Percentiles rank a stretch among this genome's conserved stretches.
Evolutionary conservation across 2,329 filamentous ascomycete genomes (phyloP).

Genomic region (Pseudophaeomoniella oleicola): DNA sequence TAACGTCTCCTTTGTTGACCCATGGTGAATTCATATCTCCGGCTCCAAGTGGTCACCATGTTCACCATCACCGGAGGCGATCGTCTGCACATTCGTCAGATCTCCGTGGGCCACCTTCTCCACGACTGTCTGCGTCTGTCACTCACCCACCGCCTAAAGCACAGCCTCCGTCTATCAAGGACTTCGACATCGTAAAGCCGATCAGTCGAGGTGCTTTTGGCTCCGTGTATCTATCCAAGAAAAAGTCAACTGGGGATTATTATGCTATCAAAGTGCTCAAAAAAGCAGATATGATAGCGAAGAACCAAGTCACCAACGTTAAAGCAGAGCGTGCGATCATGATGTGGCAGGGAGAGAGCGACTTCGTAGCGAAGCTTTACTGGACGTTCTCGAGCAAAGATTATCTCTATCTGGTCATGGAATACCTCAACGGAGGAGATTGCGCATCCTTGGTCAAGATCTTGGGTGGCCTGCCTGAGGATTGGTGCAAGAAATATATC

Average conservation of each 20-base stretch:
- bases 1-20: conserved; percentile 76
- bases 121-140: conserved; percentile 55
- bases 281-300: conserved; percentile 99
- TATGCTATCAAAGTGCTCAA: conserved; percentile 98
- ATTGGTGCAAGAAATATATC: conserved; percentile 96
- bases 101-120: conserved; percentile 60
- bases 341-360: conserved; percentile 99
- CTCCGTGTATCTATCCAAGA: conserved; percentile 94
- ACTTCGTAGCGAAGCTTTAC: conserved; percentile 96
- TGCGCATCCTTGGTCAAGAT: conserved; percentile 95
- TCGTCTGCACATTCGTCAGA: conserved; percentile 79
- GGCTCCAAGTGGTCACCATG: conserved; percentile 35
- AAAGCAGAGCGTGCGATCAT: conserved; percentile 98
- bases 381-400: conserved; percentile 99
- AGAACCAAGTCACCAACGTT: conserved; percentile 98
- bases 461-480: conserved; percentile 78
- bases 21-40: conserved; percentile 49
- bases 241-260: conserved; percentile 96
- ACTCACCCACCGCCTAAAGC: conserved; percentile 75
- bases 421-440: conserved; percentile 94
- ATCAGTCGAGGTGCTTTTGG: conserved; percentile 98
- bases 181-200: conserved; percentile 98
- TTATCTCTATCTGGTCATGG: conserved; percentile 97
- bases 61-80: conserved; percentile 68
- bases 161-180: conserved; percentile 90